These are phyloP conservation scores for Pseudogymnoascus pannorum DNA, from an alignment of 2,329 filamentous ascomycete species.

Conservation along the genomic window DNA sequence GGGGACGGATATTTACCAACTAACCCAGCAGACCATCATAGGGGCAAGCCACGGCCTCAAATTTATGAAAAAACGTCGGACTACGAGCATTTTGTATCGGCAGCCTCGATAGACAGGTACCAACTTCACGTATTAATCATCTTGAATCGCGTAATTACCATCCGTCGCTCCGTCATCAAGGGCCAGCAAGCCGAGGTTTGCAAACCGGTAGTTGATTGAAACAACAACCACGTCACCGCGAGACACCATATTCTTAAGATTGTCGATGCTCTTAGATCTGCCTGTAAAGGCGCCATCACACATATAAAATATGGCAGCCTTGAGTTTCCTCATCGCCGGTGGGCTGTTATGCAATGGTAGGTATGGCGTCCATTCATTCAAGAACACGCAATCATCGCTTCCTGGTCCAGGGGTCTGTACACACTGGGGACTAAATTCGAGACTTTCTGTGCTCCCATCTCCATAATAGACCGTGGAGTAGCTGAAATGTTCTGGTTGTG, in stretches of 20 bases:
- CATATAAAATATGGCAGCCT: slow-evolving; percentile 31
- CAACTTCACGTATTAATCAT: slow-evolving; percentile 11
- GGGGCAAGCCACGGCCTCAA: neutral
- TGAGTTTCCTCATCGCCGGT: slow-evolving; percentile 39
- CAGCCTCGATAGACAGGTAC: too few relatives aligned
- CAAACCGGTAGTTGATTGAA: slow-evolving; percentile 24
- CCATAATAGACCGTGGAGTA: slow-evolving; percentile 39
- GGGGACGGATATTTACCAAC: neutral
- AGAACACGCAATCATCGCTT: slow-evolving; percentile 28
- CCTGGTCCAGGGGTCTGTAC: slow-evolving; percentile 31
- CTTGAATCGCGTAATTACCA: slow-evolving; percentile 21
- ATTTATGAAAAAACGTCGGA: neutral
- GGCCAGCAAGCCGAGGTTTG: slow-evolving; percentile 33
- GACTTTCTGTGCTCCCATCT: slow-evolving; percentile 38
- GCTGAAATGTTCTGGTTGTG: slow-evolving; percentile 20
- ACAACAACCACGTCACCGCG: slow-evolving; percentile 26
- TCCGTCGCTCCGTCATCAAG: slow-evolving; percentile 44
- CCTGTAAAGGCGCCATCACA: slow-evolving; percentile 29
- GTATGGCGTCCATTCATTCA: slow-evolving; percentile 34
- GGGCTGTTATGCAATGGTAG: slow-evolving; percentile 19
- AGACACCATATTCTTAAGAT: slow-evolving; percentile 24
- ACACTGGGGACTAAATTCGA: slow-evolving; percentile 38
- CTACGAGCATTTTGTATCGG: neutral
- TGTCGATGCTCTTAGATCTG: slow-evolving; percentile 21
- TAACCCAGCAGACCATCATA: neutral